phyloP scores from a whole-genome alignment of 1,284 basidiomycete genomes.

The Sphagnurus paluster region DNA sequence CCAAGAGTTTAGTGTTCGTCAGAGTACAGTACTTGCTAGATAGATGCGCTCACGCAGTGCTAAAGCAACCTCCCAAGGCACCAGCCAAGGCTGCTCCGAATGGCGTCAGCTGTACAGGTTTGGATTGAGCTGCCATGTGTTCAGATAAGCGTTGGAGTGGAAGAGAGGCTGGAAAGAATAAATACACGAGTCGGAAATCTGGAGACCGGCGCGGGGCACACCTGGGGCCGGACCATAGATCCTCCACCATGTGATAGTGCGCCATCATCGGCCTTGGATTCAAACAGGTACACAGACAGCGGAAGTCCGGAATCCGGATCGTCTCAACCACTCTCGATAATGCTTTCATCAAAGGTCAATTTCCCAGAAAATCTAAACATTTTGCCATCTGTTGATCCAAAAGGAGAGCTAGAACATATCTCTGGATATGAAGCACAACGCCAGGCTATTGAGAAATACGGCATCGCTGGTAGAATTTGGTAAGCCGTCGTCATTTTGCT shows the following conservation, averaged over 20 bases:
- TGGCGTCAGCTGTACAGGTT: conserved; percentile 73
- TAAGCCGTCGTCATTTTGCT: conserved; percentile 28
- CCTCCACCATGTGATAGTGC: conserved; percentile 14
- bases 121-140: conserved; percentile 56
- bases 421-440: conserved; percentile 53
- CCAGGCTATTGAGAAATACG: conserved; percentile 63
- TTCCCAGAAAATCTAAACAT: conserved; percentile 44
- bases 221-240: conserved; percentile 15
- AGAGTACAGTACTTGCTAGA: neutral
- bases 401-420: conserved; percentile 12
- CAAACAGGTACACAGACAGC: conserved; percentile 3
- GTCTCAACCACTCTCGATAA: neutral
- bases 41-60: conserved; percentile 79
- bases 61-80: conserved; percentile 91
- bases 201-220: conserved; percentile 1
- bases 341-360: conserved; percentile 29
- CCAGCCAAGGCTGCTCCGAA: conserved; percentile 93
- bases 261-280: neutral
- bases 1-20: neutral
- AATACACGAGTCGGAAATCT: conserved; percentile 12
- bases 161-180: conserved; percentile 12
- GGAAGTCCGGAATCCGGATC: neutral
- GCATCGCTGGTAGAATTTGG: conserved; percentile 79
- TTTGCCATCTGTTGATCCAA: conserved; percentile 26
- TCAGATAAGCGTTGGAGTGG: conserved; percentile 14